These are phyloP conservation scores for Podaxis sp. DNA, from an alignment of 768 basidiomycete species.

Conservation along the genomic window DNA sequence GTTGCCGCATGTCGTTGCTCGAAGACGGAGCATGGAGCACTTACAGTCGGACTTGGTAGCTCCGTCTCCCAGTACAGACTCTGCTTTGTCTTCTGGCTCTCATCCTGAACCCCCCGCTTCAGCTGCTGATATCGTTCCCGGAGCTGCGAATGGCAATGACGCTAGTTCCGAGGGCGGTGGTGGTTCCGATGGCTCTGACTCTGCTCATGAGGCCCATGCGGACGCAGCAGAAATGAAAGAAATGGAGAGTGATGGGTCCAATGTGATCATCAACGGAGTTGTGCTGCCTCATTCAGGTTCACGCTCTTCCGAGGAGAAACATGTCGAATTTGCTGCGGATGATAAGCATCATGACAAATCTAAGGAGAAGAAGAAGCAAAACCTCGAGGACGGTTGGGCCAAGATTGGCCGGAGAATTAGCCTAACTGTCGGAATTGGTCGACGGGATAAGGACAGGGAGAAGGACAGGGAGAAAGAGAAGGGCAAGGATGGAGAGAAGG, in stretches of 20 bases:
- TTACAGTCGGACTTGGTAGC: background rate
- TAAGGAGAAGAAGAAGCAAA: conserved; percentile 5
- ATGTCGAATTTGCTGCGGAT: background rate
- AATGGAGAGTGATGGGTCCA: conserved; percentile 12
- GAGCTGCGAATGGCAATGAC: background rate
- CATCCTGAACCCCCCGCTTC: background rate
- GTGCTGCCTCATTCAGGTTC: background rate
- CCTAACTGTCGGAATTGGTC: conserved; percentile 48
- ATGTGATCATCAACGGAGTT: conserved; percentile 5
- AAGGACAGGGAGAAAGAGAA: conserved; percentile 35
- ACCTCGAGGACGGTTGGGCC: conserved; percentile 39
- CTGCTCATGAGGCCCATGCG: background rate
- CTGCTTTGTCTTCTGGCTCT: background rate
- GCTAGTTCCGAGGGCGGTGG: background rate
- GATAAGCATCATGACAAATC: background rate
- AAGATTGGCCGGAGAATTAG: conserved; percentile 65
- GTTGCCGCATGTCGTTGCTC: conserved; percentile 3
- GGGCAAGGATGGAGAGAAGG: conserved; percentile 16
- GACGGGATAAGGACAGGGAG: conserved; percentile 22
- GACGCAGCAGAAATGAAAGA: background rate
- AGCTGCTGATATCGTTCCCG: background rate
- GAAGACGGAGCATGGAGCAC: conserved; percentile 18
- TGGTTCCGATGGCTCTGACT: background rate
- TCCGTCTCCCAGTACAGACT: background rate
- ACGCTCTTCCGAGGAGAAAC: conserved; percentile 5